phyloP scores from a whole-genome alignment of 257 asterid genomes.

The Solanum sitiens region DNA sequence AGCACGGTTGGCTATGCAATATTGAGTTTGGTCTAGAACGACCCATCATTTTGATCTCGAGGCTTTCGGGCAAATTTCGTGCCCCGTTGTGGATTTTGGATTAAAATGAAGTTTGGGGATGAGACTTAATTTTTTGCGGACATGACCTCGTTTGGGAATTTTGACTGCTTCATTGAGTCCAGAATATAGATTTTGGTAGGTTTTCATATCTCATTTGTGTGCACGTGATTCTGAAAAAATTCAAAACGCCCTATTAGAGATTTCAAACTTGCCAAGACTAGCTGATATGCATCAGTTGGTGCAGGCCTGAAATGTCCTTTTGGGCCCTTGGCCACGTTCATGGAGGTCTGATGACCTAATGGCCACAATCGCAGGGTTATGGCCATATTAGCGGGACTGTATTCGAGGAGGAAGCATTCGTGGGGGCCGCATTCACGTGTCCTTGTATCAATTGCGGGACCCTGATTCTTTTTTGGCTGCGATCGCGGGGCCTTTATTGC shows the following conservation, averaged over 20 bases:
- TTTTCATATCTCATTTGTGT: not conserved
- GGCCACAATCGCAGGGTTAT: fast-evolving
- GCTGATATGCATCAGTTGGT: not conserved
- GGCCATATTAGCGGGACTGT: too few species aligned
- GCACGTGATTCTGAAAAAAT: not conserved
- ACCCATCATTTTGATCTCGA: not conserved
- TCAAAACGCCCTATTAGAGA: not conserved
- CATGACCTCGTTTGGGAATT: not conserved
- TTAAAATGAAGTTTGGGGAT: not conserved
- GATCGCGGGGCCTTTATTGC: too few species aligned
- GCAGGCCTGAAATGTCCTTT: not conserved
- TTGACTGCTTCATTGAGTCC: not conserved
- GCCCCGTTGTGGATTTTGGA: not conserved
- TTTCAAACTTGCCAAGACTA: not conserved
- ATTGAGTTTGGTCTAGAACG: not conserved
- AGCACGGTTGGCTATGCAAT: not conserved
- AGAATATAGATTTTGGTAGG: not conserved
- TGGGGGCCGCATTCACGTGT: not conserved
- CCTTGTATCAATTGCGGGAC: not conserved
- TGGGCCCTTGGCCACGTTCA: not conserved
- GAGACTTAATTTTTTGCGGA: not conserved
- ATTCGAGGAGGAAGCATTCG: too few species aligned
- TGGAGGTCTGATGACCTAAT: not conserved
- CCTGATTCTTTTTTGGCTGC: not conserved
- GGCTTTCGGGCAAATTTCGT: not conserved